Percentiles rank a stretch among this genome's conserved stretches.
Conservation (phyloP, 1,284 basidiomycete species). For the Melampsora americana region DNA sequence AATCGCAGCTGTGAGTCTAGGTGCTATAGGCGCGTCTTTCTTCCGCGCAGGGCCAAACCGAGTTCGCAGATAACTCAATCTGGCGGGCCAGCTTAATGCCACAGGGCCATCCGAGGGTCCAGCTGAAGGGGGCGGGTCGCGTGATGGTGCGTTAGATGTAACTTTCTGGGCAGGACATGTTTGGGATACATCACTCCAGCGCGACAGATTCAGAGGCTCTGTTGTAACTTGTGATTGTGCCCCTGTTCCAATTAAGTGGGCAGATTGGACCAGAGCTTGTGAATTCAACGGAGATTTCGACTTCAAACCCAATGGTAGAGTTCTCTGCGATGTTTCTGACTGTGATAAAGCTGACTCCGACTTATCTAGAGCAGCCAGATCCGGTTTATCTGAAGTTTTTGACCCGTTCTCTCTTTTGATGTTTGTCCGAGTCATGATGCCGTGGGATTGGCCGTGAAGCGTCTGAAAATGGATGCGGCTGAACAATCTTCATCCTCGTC, state of each 20-base stretch:
- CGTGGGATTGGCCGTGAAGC: background rate
- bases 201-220: background rate
- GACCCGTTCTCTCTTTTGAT: background rate
- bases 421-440: background rate
- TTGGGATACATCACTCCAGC: no score
- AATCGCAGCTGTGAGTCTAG: slow-evolving; percentile 15
- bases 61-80: slow-evolving; percentile 23
- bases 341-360: background rate
- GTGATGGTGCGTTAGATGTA: no score
- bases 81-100: background rate
- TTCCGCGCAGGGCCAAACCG: slow-evolving; percentile 23
- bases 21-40: slow-evolving; percentile 14
- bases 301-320: no score
- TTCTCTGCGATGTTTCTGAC: no score
- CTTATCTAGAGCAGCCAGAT: background rate
- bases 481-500: slow-evolving; percentile 27
- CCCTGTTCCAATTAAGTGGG: no score
- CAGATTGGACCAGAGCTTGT: background rate
- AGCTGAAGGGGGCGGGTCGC: no score
- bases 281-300: no score
- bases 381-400: background rate
- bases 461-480: background rate
- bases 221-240: background rate
- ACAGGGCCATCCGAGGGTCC: background rate
- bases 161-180: no score